Percentiles rank a stretch among this genome's conserved stretches.
phyloP scores from a whole-genome alignment of 2,329 filamentous ascomycete genomes.

The Acarospora socialis region DNA sequence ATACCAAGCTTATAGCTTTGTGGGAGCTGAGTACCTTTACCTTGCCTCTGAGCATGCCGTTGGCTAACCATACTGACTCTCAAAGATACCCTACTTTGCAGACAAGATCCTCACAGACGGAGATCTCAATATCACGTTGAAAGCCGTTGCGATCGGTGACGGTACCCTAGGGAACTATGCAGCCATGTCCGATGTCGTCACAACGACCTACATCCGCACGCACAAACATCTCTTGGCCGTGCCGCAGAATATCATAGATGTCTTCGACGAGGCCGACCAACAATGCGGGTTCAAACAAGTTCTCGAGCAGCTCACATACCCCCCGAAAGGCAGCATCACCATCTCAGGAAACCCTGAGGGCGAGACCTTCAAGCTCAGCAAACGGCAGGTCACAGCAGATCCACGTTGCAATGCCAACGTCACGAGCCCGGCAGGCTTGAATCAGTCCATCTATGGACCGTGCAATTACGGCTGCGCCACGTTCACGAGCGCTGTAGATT shows the following conservation, averaged over 20 bases:
- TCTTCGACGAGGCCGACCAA: constrained; percentile 20
- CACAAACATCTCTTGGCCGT: constrained; percentile 17
- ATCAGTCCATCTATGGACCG: constrained; percentile 20
- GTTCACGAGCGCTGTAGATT: constrained; percentile 22
- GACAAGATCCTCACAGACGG: constrained; percentile 19
- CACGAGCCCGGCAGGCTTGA: constrained; percentile 16
- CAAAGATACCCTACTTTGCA: constrained; percentile 24
- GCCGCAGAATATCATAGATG: constrained; percentile 17
- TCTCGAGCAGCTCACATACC: constrained; percentile 19
- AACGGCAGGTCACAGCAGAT: background rate
- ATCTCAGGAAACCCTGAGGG: constrained; percentile 22
- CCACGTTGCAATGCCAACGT: constrained; percentile 17
- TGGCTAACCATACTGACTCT: too few relatives aligned
- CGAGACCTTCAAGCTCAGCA: constrained; percentile 17
- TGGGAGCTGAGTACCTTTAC: background rate
- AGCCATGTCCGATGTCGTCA: constrained; percentile 21
- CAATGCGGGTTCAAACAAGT: constrained; percentile 21
- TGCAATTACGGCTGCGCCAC: constrained; percentile 25
- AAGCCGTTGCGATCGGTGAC: constrained; percentile 24
- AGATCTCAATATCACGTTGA: constrained; percentile 19
- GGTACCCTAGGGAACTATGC: constrained; percentile 24
- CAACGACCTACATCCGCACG: constrained; percentile 18
- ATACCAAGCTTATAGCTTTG: too few relatives aligned
- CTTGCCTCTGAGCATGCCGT: background rate
- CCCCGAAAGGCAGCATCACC: constrained; percentile 19